These are phyloP conservation scores for Podospora pseudopauciseta DNA, from an alignment of 495 filamentous ascomycete species.

Conservation along the genomic window DNA sequence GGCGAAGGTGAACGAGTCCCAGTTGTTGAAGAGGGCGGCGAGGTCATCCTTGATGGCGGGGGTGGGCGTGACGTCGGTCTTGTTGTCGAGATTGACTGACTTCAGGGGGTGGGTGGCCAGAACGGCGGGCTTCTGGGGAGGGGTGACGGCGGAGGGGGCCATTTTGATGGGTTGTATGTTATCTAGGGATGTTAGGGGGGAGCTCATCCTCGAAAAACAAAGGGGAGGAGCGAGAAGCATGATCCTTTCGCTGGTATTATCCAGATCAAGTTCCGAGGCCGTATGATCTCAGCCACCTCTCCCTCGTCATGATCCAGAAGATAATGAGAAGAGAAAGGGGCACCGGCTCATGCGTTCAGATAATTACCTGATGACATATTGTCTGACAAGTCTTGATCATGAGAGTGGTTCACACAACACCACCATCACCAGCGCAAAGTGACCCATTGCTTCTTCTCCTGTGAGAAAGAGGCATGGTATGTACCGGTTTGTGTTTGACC, in stretches of 20 bases:
- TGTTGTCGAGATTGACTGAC: slow-evolving; percentile 39
- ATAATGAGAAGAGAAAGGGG: slow-evolving; percentile 18
- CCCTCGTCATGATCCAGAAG: neutral
- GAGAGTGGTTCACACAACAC: slow-evolving; percentile 22
- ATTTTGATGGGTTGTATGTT: slow-evolving; percentile 47
- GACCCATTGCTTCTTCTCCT: slow-evolving; percentile 22
- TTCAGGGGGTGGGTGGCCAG: slow-evolving; percentile 35
- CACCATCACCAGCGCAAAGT: slow-evolving; percentile 16
- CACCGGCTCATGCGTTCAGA: slow-evolving; percentile 44
- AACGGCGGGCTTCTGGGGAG: slow-evolving; percentile 23
- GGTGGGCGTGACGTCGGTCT: slow-evolving; percentile 35
- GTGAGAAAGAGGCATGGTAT: slow-evolving; percentile 13
- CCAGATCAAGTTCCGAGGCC: slow-evolving; percentile 92
- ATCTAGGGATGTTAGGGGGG: slow-evolving; percentile 38
- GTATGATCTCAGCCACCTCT: slow-evolving; percentile 86
- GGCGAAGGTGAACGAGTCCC: slow-evolving; percentile 75
- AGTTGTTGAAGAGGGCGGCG: slow-evolving; percentile 61
- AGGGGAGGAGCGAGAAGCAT: slow-evolving; percentile 54
- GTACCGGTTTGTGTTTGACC: slow-evolving; percentile 18
- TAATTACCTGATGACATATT: slow-evolving; percentile 33
- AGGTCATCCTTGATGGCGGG: slow-evolving; percentile 51
- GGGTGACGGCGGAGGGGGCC: slow-evolving; percentile 64
- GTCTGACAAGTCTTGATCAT: slow-evolving; percentile 24
- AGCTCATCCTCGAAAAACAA: slow-evolving; percentile 3
- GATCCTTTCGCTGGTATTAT: slow-evolving; percentile 99